Base-by-base conservation (phyloP, 148 eudicot species). In the Rhododendron williamsianum region DNA sequence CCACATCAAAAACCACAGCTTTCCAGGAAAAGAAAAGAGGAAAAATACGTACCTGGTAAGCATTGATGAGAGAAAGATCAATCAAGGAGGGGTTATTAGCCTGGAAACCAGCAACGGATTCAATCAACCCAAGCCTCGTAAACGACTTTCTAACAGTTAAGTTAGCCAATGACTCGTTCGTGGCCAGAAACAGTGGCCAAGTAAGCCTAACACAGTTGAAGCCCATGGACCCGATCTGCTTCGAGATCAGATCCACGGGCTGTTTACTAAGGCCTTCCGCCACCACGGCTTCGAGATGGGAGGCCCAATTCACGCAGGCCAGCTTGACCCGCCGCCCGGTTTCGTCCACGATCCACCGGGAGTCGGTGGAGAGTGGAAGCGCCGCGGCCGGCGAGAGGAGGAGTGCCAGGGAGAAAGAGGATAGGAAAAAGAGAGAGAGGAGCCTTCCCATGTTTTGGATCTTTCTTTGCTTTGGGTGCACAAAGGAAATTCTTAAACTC, bases 161-260 rank as follows among this genome's bases (percentile, higher is more conserved):
- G 9, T 89, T 84, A 30, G 90, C 95, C 81, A 95, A 86, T 0
- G 92, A 43, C 0, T 89, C 90, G 87, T 97, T 91, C 9, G 98
- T 94, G 23, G 86, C 93, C 87, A 95, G 84, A 69, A 83, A 90
- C 35, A 95, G 90, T 23, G 99, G 96, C 97, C 97, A 97, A 46
- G 99, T 95, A 6, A 97, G 89, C 87, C 99, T 92, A 52, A 94
- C 98, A 78, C 99, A 97, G 84, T 95, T 97, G 83, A 97, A 97
- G 33, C 99, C 98, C 95, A 90, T 84, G 8, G 89, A 76, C 3
- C 45, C 35, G 12, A 95, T 95, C 52, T 58, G 79, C 78, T 83
- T 86, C 0, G 95, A 91, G 9, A 94, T 92, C 38, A 4, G 82
- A 60, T 92, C 95, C 1, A 91, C 85, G 12, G 99, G 94, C 81